Conservation (phyloP, 345 rosid species). For the Moricandia arvensis region DNA sequence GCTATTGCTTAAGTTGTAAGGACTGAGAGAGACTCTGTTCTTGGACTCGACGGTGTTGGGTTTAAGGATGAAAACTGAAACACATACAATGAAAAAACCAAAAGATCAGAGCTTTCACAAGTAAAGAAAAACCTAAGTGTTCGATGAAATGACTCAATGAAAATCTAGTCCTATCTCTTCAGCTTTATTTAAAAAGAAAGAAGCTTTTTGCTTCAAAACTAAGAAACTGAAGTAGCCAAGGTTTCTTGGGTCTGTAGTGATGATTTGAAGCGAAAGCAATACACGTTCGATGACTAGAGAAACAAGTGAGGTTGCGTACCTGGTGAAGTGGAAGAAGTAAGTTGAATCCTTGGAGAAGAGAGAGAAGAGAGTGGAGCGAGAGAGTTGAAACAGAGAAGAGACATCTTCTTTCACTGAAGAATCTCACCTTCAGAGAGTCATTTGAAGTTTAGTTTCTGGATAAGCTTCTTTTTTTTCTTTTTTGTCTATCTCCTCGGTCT, state of each 20-base stretch:
- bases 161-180: background rate
- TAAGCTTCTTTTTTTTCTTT: constrained; percentile 22
- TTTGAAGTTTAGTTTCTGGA: constrained; percentile 25
- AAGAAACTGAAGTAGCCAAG: too few relatives aligned
- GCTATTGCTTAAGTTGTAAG: constrained; percentile 36
- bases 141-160: background rate
- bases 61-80: constrained; percentile 11
- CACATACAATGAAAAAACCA: background rate
- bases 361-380: constrained; percentile 22
- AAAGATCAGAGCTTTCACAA: background rate
- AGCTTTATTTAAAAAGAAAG: background rate
- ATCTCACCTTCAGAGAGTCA: constrained; percentile 22
- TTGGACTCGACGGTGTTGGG: constrained; percentile 14
- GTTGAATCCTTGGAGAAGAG: background rate
- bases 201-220: background rate
- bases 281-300: background rate
- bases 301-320: constrained; percentile 16
- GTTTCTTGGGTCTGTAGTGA: background rate
- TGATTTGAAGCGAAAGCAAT: background rate
- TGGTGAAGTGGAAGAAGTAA: constrained; percentile 26
- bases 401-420: constrained; percentile 33
- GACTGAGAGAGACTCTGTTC: constrained; percentile 33
- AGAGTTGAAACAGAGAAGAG: constrained; percentile 41
- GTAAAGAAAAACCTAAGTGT: background rate
- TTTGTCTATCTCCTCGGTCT: too few relatives aligned